Evolutionary conservation across 495 filamentous ascomycete species (phyloP).

Genomic region (Physcia stellaris): DNA sequence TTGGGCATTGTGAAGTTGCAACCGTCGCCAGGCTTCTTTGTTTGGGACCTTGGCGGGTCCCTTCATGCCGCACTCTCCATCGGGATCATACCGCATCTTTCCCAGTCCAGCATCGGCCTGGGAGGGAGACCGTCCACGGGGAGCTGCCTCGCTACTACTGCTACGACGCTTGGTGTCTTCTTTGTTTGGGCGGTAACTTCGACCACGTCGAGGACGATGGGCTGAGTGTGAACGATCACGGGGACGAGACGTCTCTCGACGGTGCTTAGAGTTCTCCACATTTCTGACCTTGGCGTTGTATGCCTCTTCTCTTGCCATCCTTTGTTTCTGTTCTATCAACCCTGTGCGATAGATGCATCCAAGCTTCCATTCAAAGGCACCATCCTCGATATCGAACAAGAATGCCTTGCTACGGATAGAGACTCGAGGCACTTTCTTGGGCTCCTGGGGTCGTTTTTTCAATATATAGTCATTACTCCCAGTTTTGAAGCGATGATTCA

Average conservation of each 20-base stretch:
- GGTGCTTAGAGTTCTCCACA: constrained; percentile 52
- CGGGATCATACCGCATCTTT: constrained; percentile 69
- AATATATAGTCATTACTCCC: constrained; percentile 78
- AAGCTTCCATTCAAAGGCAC: constrained; percentile 94
- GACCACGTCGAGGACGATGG: constrained; percentile 28
- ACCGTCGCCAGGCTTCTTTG: constrained; percentile 56
- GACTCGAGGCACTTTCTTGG: constrained; percentile 73
- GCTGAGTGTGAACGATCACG: constrained; percentile 37
- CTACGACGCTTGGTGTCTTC: constrained; percentile 8
- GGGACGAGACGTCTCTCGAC: constrained; percentile 36
- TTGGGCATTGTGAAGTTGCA: constrained; percentile 70
- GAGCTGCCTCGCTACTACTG: constrained; percentile 20
- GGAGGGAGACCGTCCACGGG: constrained; percentile 6
- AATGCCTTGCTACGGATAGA: constrained; percentile 69
- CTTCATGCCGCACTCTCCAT: constrained; percentile 55
- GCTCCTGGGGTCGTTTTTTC: constrained; percentile 65
- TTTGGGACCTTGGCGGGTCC: constrained; percentile 54
- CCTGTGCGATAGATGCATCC: constrained; percentile 83
- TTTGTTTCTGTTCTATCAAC: constrained; percentile 74
- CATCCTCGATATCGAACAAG: constrained; percentile 86
- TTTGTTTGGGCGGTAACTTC: constrained; percentile 29
- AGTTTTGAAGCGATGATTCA: constrained; percentile 81
- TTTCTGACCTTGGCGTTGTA: constrained; percentile 77
- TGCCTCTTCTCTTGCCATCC: constrained; percentile 78
- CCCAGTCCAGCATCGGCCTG: constrained; percentile 15